Evolutionary conservation across 1,284 basidiomycete genomes (phyloP).

Genomic region (Filobasidium uniguttulatum): DNA sequence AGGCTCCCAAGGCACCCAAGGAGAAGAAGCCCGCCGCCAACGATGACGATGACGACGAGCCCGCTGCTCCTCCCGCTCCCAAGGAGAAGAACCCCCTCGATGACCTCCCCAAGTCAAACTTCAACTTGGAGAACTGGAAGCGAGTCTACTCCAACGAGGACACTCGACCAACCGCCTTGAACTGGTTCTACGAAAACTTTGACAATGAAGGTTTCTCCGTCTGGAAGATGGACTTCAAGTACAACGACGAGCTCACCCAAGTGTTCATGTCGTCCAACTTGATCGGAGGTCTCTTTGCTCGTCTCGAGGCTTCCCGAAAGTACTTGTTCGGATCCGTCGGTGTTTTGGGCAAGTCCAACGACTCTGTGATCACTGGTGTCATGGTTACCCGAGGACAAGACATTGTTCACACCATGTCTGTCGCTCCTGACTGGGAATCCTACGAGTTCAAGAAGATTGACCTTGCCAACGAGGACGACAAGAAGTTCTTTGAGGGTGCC

Average conservation of each 20-base stretch:
- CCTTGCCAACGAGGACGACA: conserved; percentile 50
- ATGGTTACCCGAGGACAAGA: conserved; percentile 65
- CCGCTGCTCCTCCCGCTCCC: conserved; percentile 48
- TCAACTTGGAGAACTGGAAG: conserved; percentile 98
- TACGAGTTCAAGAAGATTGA: conserved; percentile 64
- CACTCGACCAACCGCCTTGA: conserved; percentile 56
- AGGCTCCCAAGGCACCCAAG: conserved; percentile 40
- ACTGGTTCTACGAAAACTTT: conserved; percentile 82
- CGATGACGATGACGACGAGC: conserved; percentile 50
- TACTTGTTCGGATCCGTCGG: conserved; percentile 77
- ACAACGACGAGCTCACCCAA: conserved; percentile 85
- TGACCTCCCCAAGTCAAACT: conserved; percentile 71
- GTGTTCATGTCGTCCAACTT: conserved; percentile 75
- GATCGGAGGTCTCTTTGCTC: conserved; percentile 87
- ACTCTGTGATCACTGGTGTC: conserved; percentile 62
- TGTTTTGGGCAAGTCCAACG: conserved; percentile 70
- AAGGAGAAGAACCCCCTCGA: conserved; percentile 92
- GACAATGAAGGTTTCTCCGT: conserved; percentile 82
- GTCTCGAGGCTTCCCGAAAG: conserved; percentile 86
- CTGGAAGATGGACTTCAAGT: conserved; percentile 89
- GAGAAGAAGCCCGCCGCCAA: conserved; percentile 39
- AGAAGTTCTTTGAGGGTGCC: conserved; percentile 76
- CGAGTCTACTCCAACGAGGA: conserved; percentile 95
- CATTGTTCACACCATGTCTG: conserved; percentile 29
- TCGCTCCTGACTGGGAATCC: conserved; percentile 77